Percentiles rank a stretch among this genome's conserved stretches.
These are phyloP conservation scores for Cymbidium sinense DNA, from an alignment of 106 monocot genomes.

Conservation along the genomic window DNA sequence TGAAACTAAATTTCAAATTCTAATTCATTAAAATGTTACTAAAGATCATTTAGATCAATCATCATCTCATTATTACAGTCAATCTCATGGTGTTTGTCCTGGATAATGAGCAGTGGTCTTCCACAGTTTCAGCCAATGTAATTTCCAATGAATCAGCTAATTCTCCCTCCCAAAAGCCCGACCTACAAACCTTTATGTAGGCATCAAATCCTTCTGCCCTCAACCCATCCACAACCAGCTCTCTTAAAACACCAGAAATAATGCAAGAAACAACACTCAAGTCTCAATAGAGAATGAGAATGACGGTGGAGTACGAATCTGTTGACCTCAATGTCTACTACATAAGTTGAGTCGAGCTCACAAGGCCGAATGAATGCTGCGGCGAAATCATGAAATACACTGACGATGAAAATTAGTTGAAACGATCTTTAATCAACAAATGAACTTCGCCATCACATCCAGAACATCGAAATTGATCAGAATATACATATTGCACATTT, in stretches of 20 bases:
- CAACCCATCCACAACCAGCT: conserved; percentile 45
- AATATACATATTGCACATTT: no score
- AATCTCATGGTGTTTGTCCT: conserved; percentile 26
- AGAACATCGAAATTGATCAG: no score
- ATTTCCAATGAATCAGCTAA: conserved; percentile 71
- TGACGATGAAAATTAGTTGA: no score
- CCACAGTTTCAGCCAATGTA: conserved; percentile 7
- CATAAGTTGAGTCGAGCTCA: no score
- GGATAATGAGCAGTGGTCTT: conserved; percentile 2
- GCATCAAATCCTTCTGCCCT: conserved; percentile 55
- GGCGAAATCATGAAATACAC: no score
- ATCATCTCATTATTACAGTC: conserved; percentile 43
- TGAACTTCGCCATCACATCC: no score
- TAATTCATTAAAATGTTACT: conserved; percentile 11
- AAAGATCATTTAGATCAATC: conserved; percentile 48
- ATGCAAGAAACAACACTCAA: no score
- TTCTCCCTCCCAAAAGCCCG: conserved; percentile 49
- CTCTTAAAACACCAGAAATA: conserved; percentile 21
- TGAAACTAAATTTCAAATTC: neutral
- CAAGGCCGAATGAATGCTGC: no score
- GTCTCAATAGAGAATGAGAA: no score
- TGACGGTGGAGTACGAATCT: no score
- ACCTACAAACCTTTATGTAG: conserved; percentile 54
- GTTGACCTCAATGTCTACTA: no score
- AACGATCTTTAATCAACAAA: no score